Evolutionary conservation across 2,329 filamentous ascomycete genomes (phyloP), one percentile per base, ranked within the genome.

Genomic region (Dactylonectria estremocensis): DNA sequence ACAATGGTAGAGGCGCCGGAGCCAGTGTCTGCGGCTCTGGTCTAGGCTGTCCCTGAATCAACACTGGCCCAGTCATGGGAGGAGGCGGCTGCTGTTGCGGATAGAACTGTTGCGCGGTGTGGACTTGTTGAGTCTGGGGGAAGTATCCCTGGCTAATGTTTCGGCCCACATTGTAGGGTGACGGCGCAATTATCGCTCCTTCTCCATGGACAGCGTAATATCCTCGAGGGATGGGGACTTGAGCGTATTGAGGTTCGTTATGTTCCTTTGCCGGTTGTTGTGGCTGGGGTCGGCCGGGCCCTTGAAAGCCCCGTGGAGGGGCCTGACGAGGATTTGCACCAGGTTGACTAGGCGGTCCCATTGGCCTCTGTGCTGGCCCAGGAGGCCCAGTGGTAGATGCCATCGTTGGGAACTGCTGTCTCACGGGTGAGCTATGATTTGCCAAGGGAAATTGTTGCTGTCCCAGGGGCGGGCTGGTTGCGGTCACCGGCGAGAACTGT

Each of bases 151-250:
- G 72, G 24, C 66, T 70, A 31, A 70, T 20, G 13, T 68, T 62
- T n/a, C 64, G 69, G 13, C 72, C 73, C 11, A 75, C 43, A 46
- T 75, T 71, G 55, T 81, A 80, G 14, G 74, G 74, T 1, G 77
- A 72, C 1, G 76, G 77, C 3, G 71, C 76, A n/a, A 74, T 56
- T 13, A 64, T 71, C 24, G 24, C 24, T 20, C 79, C 81, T 54
- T 83, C 81, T 31, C 79, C 80, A 53, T 81, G 80, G 5, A 82
- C 81, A 14, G 79, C 70, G 7, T 69, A 64, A 50, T 84, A 84
- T 13, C 77, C 76, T 28, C 67, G 71, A 0, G 82, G 82, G 40
- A 83, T 82, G 1, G 82, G 80, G 1, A 84, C 79, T 13, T 74
- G 72, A 3, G 73, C 80, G 43, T 84, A 84, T 31, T 76, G 76